Base-by-base conservation (phyloP, 768 basidiomycete genomes). In the Boletus subcaerulescens region DNA sequence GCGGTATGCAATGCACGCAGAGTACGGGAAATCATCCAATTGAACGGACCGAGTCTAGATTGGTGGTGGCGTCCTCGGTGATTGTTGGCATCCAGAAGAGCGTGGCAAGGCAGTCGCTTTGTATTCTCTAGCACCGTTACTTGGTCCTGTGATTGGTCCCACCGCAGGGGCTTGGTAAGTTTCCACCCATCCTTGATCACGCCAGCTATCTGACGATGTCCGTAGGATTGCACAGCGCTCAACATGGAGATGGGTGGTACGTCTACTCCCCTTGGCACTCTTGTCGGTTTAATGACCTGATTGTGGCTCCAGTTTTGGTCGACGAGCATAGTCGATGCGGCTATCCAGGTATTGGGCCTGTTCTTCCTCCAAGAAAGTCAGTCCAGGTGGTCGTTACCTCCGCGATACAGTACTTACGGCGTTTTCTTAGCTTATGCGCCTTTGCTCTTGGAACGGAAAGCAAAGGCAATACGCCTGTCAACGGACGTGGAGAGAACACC, bases 241-340 rank as follows among this genome's bases (percentile, higher is more conserved):
- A 0, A 84, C 83, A 0, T 89, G 87, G 87, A 73, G 84, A 66
- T 89, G 86, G 86, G 85, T 87, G 31, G 82, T 81, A 66, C 40
- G 81, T 74, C 6, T 36, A 12, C 4, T 42, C 18, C 4, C 39
- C 35, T 35, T 3, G 0, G 17, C 3, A 7, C 12, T 0, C 42
- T 15, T 13, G 18, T 36, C 20, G 8, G 12, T 26, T 15, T 4
- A 7, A 50, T 50, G 22, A 44, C 3, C 3, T 41, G 2, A 4
- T 29, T 42, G 17, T 12, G 3, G 35, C 14, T 44, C 41, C 59
- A 83, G 78, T 90, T 89, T 66, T 87, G 86, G 81, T 79, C 85
- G 0, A 84, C 84, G 4, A 80, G 75, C 32, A 84, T 87, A 35
- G 74, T 78, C 0, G 83, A 81, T 55, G 83, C 72, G 0, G 56